Evolutionary conservation across 495 filamentous ascomycete species (phyloP).

Genomic region (Penicillium goetzii): DNA sequence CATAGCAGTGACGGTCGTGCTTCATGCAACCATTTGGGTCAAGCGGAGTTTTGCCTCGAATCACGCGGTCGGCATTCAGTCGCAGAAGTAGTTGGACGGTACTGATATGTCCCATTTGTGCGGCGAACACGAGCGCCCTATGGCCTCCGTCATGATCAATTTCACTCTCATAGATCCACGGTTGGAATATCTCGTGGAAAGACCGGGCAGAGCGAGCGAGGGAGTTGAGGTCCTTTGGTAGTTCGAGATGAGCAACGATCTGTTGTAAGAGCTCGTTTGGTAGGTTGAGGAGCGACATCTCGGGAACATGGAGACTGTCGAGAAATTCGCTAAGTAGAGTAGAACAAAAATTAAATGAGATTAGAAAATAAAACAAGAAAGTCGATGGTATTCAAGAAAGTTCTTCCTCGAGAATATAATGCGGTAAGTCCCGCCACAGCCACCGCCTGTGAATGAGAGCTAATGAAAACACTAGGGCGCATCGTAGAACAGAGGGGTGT

Average conservation of each 20-base stretch:
- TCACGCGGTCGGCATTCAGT: neutral
- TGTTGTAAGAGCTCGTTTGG: constrained; percentile 12
- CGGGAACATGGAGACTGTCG: neutral
- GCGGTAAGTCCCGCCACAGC: neutral
- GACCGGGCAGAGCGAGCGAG: neutral
- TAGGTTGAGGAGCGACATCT: constrained; percentile 8
- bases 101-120: constrained; percentile 4
- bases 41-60: neutral
- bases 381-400: neutral
- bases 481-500: no score
- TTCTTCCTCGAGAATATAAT: neutral
- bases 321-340: neutral
- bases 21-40: neutral
- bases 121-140: neutral
- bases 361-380: neutral
- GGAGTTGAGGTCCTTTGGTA: constrained; percentile 1
- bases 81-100: constrained; percentile 4
- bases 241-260: neutral
- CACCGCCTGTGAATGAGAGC: neutral
- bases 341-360: neutral
- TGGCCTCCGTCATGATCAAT: neutral
- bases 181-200: constrained; percentile 2
- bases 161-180: neutral
- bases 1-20: neutral
- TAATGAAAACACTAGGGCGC: no score